Base-by-base conservation (phyloP, 306 rosid genomes). In the Urtica urens region DNA sequence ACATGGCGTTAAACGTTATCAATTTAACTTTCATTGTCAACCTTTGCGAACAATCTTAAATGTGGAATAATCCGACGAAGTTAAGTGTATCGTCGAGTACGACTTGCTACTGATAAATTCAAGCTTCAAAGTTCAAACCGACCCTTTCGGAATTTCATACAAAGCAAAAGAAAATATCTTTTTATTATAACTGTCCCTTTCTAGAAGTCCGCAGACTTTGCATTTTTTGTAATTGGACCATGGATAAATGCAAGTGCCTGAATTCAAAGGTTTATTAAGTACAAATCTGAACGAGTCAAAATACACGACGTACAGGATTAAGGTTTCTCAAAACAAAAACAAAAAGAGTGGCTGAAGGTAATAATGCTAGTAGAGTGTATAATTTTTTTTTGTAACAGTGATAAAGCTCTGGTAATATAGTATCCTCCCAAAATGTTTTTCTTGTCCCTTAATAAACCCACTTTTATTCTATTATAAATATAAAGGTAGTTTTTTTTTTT, bases 11-110 rank as follows among this genome's bases (percentile, higher is more conserved):
- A n/a, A n/a, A n/a, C n/a, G n/a, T n/a, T n/a, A 31, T 31, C n/a
- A 35, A 13, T 35, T 35, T 35, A 7, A n/a, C n/a, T 7, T 35
- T 7, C n/a, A 35, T 35, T 10, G 57, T 52, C 57, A 52, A 35
- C 57, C 23, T 49, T 52, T 52, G 57, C 4, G 29, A 15, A 34
- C 38, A 11, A 6, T 28, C 38, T 33, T 16, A 14, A 46, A 46
- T 18, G 26, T 49, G 26, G 38, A 49, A 9, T 35, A 35, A 35
- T 35, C 4, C 11, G 10, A 35, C n/a, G 40, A 35, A n/a, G n/a
- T 35, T 35, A 35, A 3, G 40, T 35, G 5, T 5, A 10, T 35
- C 15, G 11, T 35, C 3, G 10, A 10, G 11, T 35, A 16, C 3
- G 4, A 35, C 15, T 35, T 14, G n/a, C n/a, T 35, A 28, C 33